Base-by-base conservation (phyloP, 208 protist species). In the Zelonia costaricensis region DNA sequence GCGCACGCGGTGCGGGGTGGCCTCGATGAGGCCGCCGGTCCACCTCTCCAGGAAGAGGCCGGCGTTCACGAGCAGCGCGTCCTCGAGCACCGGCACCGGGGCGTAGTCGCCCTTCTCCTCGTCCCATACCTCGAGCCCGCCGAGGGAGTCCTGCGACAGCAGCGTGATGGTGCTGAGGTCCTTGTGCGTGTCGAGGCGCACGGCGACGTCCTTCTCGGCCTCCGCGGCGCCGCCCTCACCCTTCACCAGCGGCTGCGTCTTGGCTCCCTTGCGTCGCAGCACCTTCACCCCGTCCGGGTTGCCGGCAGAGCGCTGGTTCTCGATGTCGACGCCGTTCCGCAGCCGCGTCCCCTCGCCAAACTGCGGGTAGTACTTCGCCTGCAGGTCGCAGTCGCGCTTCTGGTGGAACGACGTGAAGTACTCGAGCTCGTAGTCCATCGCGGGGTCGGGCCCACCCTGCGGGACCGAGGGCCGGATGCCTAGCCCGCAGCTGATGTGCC, bases 31-130 rank as follows among this genome's bases (percentile, higher is more conserved):
- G 6, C 84, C 86, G 30, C 82, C 86, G 3, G 89, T 93, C 86
- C 89, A 95, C 72, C 88, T 88, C 76, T 95, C 86, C 23, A 95
- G 62, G 49, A 95, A 92, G n/a, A 92, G 23, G 15, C 89, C 89
- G 5, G 86, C 85, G 70, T 95, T 95, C 36, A 95, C 82, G 22
- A 95, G 75, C 45, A 95, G 73, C 45, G 86, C 85, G 49, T 95
- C 89, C 49, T 93, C 85, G 3, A 93, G 82, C 53, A 93, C 86
- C 16, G 89, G 86, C 20, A 93, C 86, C 31, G 80, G 47, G 22
- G 73, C 62, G 68, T 82, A 95, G 51, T 73, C 64, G 36, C 78
- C 54, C 60, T 74, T 71, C 59, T 82, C 78, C 35, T 82, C 79
- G 55, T 95, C 86, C 80, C 82, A 94, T 38, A 92, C 86, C 70